phyloP scores from a whole-genome alignment of 352 stramenopile genomes.

The Phytopythium kandeliae region DNA sequence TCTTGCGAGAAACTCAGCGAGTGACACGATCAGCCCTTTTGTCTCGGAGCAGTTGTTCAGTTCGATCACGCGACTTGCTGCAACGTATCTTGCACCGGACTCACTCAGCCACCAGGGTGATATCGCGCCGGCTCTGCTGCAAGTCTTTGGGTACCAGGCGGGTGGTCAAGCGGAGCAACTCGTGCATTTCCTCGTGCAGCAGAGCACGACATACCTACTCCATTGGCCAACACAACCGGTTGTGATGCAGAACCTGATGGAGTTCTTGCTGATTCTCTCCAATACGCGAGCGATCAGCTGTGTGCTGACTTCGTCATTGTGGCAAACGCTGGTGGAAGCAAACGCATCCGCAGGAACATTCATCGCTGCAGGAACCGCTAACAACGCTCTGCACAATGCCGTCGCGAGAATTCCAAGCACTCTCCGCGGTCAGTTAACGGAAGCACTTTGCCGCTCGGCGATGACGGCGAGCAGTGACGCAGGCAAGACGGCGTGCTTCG shows the following conservation, averaged over 20 bases:
- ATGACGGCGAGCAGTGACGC: constrained; percentile 49
- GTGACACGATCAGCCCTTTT: constrained; percentile 63
- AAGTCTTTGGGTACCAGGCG: constrained; percentile 63
- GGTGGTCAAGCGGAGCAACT: constrained; percentile 48
- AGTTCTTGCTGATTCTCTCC: constrained; percentile 64
- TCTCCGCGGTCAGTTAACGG: constrained; percentile 54
- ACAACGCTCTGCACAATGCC: constrained; percentile 32
- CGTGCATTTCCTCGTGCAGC: constrained; percentile 66
- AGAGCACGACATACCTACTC: constrained; percentile 62
- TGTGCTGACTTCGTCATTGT: constrained; percentile 50
- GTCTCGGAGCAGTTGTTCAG: constrained; percentile 71
- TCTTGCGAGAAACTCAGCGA: constrained; percentile 49
- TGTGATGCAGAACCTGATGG: constrained; percentile 80
- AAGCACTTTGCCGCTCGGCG: constrained; percentile 67
- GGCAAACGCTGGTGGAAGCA: constrained; percentile 66
- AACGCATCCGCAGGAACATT: constrained; percentile 63
- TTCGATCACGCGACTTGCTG: constrained; percentile 66
- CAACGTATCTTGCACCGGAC: constrained; percentile 66
- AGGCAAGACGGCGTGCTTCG: constrained; percentile 41
- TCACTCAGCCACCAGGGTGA: constrained; percentile 29
- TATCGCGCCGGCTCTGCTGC: constrained; percentile 38
- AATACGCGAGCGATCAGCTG: constrained; percentile 56
- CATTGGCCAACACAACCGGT: constrained; percentile 80
- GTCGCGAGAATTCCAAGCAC: constrained; percentile 53
- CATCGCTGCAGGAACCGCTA: constrained; percentile 16